Evolutionary conservation across 1,284 basidiomycete genomes (phyloP), one percentile per base, ranked within the genome.

Genomic region (Meripilus lineatus): DNA sequence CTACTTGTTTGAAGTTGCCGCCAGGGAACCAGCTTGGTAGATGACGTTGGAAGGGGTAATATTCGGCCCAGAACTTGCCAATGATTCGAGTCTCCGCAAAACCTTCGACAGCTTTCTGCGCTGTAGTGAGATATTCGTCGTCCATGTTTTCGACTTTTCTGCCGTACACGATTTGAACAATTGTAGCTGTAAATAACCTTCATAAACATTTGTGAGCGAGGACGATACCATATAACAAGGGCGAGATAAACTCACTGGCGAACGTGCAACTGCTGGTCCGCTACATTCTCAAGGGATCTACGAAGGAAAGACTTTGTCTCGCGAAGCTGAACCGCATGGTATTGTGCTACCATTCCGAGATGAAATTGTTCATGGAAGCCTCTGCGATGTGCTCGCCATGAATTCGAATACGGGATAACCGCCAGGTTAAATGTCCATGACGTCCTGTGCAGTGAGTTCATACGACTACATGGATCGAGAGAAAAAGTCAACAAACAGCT

Each of bases 11-110:
- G 67, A 74, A 70, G 1, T 54, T 55, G 0, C 64, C 61, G 4
- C 69, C 69, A 2, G 70, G 70, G 35, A 70, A 49, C 67, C 68
- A 71, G 7, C 42, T 50, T 0, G 70, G 70, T 10, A 71, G 45
- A 39, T 67, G 54, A 1, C 38, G 37, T 5, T 53, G 40, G 8
- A 49, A 46, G 0, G 52, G 50, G 5, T 54, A 42, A 2, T 44
- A 40, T 7, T 55, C 47, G 2, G 55, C 41, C 25, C 34, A 45
- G 23, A 49, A 54, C 15, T 17, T 33, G 1, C 50, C 52, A 0
- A 45, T 47, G 1, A 35, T 33, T 22, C 18, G 8, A 4, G 34
- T 21, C 10, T 4, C 23, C 7, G 7, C 21, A 5, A 37, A 18
- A 14, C 30, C 32, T 7, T 48, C 42, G 18, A 50, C 3, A 1